Evolutionary conservation across 2,329 filamentous ascomycete species (phyloP), one percentile per base, ranked within the genome.

Genomic region (Endocalyx cinctus): DNA sequence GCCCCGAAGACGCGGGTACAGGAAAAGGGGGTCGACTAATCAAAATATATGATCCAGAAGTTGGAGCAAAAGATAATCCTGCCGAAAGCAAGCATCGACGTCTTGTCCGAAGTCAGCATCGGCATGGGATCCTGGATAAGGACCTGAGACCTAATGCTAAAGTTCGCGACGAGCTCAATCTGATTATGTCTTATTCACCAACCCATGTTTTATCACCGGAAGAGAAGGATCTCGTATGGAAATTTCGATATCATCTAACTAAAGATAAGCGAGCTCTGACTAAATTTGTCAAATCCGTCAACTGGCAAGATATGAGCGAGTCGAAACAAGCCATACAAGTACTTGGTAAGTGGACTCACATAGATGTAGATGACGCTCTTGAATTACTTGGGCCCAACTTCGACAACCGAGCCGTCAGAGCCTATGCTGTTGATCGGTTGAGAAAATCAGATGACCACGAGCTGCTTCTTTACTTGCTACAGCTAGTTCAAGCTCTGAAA

Each of bases 231-330:
- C 72, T 96, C 32, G 79, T 98, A 14, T 98, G 94, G 94, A 92
- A 94, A 51, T 98, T 97, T 64, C 77, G 92, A 38, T 94, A 97
- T 59, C 90, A 96, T 58, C 64, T 98, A 15, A 92, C 89, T 1
- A 76, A 88, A 37, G 89, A 98, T 57, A 98, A 98, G 60, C 72
- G 84, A 50, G 85, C 90, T 3, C 69, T 97, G 37, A 98, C 90
- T 20, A 98, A 98, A 52, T 94, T 98, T 48, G 87, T 97, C 57
- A 98, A 97, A 59, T 96, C 90, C 1, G 90, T 96, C 25, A 89
- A 94, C 46, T 98, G 92, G 90, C 79, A 77, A 31, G 90, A 95
- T 57, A 74, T 77, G 29, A 79, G 79, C 41, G 90, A 98, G 67
- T 81, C 85, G 4, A 82, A 85, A 38, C 88, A 96, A 63, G 89